These are phyloP conservation scores for Penicillium nordicum DNA, from an alignment of 2,329 filamentous ascomycete genomes.

Conservation along the genomic window DNA sequence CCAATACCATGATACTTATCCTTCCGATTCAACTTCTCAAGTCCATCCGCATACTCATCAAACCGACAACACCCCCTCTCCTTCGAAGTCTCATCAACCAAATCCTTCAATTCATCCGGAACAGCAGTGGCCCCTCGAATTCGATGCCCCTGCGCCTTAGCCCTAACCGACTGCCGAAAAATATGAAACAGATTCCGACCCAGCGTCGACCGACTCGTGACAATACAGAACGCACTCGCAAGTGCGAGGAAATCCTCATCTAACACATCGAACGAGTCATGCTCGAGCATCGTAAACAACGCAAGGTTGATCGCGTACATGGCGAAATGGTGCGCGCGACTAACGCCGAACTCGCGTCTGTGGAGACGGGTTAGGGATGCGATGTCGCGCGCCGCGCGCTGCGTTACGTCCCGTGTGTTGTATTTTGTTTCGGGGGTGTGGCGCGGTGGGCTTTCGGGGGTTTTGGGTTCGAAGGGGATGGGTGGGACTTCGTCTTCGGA, in stretches of 20 bases:
- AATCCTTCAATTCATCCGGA: conserved; percentile 32
- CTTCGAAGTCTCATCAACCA: conserved; percentile 30
- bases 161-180: conserved; percentile 33
- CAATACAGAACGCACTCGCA: conserved; percentile 32
- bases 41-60: conserved; percentile 33
- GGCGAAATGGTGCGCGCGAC: conserved; percentile 36
- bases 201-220: conserved; percentile 34
- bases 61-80: conserved; percentile 18
- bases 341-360: conserved; percentile 34
- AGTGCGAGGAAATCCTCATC: conserved; percentile 36
- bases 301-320: conserved; percentile 40
- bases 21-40: conserved; percentile 35
- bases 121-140: conserved; percentile 23
- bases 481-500: conserved; percentile 17
- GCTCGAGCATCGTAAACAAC: conserved; percentile 34
- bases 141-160: conserved; percentile 31
- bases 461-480: conserved; percentile 22
- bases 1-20: conserved; percentile 31
- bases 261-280: conserved; percentile 30
- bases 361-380: conserved; percentile 30
- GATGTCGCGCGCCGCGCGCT: conserved; percentile 33
- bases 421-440: conserved; percentile 20
- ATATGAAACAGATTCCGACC: conserved; percentile 37
- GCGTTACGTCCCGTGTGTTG: conserved; percentile 22
- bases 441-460: conserved; percentile 29